A percentile compares a stretch with the other conserved stretches of the same genome.
Conservation (phyloP, 345 rosid genomes). For the Anastatica hierochuntica region DNA sequence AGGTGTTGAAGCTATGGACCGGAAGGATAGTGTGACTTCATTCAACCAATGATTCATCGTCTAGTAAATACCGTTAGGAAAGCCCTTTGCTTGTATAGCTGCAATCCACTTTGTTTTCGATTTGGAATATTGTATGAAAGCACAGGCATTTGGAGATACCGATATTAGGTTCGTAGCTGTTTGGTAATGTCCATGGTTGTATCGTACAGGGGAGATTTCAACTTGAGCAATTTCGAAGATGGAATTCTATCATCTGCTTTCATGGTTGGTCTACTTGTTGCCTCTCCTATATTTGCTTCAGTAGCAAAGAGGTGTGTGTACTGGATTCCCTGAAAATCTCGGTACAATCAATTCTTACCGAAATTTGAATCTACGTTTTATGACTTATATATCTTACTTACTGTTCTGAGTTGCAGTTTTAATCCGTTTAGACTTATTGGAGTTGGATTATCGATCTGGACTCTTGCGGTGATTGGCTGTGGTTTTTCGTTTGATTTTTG, state of each 20-base stretch:
- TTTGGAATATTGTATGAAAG: too few relatives aligned
- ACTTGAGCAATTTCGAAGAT: slow-evolving; percentile 79
- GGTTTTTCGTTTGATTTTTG: slow-evolving; percentile 79
- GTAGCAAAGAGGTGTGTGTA: slow-evolving; percentile 66
- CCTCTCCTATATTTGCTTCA: slow-evolving; percentile 90
- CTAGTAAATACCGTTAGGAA: too few relatives aligned
- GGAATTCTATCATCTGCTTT: slow-evolving; percentile 90
- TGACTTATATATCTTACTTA: background rate
- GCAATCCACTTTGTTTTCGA: too few relatives aligned
- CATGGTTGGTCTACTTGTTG: slow-evolving; percentile 92
- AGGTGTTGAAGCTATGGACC: too few relatives aligned
- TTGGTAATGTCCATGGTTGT: background rate
- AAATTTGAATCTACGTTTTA: too few relatives aligned
- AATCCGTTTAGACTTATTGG: slow-evolving; percentile 96
- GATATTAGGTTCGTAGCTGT: background rate
- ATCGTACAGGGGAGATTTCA: slow-evolving; percentile 59
- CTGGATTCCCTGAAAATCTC: slow-evolving; percentile 2
- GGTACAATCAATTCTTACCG: background rate
- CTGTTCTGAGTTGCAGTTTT: slow-evolving; percentile 37
- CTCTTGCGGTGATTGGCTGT: slow-evolving; percentile 66
- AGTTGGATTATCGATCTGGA: slow-evolving; percentile 85
- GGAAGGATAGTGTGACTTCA: too few relatives aligned
- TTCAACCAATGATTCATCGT: too few relatives aligned
- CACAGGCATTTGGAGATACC: too few relatives aligned
- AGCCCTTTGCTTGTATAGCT: too few relatives aligned